Evolutionary conservation across 139 green algal genomes (phyloP).

Genomic region (Marvania coccoides): DNA sequence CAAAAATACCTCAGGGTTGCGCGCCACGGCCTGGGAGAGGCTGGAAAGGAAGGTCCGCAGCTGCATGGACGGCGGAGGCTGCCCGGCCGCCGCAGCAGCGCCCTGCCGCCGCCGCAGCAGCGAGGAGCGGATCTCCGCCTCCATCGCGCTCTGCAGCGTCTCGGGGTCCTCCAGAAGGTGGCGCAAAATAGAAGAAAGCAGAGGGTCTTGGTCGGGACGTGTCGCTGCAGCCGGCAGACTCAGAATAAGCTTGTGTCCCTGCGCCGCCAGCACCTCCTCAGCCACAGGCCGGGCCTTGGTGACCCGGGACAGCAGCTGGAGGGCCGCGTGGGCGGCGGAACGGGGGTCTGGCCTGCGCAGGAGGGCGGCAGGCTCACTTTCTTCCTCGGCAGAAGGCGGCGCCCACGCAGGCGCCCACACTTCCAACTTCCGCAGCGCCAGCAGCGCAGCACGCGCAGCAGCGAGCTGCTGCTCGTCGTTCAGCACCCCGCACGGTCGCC

Average conservation of each 20-base stretch:
- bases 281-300: slow-evolving; percentile 62
- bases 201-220: slow-evolving; percentile 51
- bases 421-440: neutral
- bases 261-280: slow-evolving; percentile 48
- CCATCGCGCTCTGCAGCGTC: slow-evolving; percentile 86
- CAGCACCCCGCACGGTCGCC: no score
- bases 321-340: slow-evolving; percentile 55
- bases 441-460: neutral
- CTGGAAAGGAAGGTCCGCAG: slow-evolving; percentile 50
- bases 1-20: slow-evolving; percentile 73
- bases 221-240: slow-evolving; percentile 53
- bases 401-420: slow-evolving; percentile 32
- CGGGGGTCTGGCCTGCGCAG: no score
- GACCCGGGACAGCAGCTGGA: slow-evolving; percentile 73
- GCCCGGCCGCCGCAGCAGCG: neutral
- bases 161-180: slow-evolving; percentile 85
- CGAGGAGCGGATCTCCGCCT: slow-evolving; percentile 71
- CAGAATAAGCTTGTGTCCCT: slow-evolving; percentile 59
- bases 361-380: neutral
- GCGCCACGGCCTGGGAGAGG: slow-evolving; percentile 39
- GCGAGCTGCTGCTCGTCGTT: no score
- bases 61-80: slow-evolving; percentile 7
- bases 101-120: slow-evolving; percentile 23
- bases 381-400: slow-evolving; percentile 1
- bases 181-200: slow-evolving; percentile 65